Percentiles rank a stretch among this genome's conserved stretches.
Evolutionary conservation across 352 stramenopile genomes (phyloP).

Genomic region (Phytophthora citrophthora): DNA sequence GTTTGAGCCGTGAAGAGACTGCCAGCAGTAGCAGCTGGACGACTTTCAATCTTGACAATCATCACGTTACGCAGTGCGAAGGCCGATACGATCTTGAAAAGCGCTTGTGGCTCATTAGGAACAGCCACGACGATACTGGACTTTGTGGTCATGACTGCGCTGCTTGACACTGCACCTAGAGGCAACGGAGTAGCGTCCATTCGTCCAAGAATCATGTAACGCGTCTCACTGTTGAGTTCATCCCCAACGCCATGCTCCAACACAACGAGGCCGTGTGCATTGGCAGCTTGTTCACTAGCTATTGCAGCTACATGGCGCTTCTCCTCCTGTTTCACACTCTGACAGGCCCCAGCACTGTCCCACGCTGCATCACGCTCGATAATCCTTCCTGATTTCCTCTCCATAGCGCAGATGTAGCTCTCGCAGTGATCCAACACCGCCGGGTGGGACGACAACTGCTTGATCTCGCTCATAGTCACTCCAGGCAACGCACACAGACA

Average conservation of each 20-base stretch:
- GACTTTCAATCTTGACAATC: conserved; percentile 86
- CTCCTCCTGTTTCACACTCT: conserved; percentile 64
- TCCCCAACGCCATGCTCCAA: conserved; percentile 64
- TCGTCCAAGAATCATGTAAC: conserved; percentile 75
- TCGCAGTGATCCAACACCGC: conserved; percentile 73
- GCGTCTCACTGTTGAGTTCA: conserved; percentile 76
- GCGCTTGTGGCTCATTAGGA: conserved; percentile 69
- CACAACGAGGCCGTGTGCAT: conserved; percentile 58
- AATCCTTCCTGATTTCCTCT: conserved; percentile 55
- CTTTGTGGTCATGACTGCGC: conserved; percentile 48
- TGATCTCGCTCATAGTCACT: conserved; percentile 50
- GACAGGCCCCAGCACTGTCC: conserved; percentile 70
- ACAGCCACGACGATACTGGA: conserved; percentile 75
- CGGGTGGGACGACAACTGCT: conserved; percentile 65
- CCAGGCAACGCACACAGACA: conserved; percentile 61
- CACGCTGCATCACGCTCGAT: conserved; percentile 71
- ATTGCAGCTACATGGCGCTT: conserved; percentile 63
- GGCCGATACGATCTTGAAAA: conserved; percentile 82
- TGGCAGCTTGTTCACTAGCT: conserved; percentile 66
- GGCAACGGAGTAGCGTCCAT: conserved; percentile 51
- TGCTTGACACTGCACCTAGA: conserved; percentile 25
- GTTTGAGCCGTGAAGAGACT: conserved; percentile 70
- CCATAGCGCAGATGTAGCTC: conserved; percentile 67
- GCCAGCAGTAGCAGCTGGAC: conserved; percentile 65
- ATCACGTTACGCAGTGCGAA: conserved; percentile 80